phyloP scores from a whole-genome alignment of 1,284 basidiomycete genomes.

The Abortiporus biennis region DNA sequence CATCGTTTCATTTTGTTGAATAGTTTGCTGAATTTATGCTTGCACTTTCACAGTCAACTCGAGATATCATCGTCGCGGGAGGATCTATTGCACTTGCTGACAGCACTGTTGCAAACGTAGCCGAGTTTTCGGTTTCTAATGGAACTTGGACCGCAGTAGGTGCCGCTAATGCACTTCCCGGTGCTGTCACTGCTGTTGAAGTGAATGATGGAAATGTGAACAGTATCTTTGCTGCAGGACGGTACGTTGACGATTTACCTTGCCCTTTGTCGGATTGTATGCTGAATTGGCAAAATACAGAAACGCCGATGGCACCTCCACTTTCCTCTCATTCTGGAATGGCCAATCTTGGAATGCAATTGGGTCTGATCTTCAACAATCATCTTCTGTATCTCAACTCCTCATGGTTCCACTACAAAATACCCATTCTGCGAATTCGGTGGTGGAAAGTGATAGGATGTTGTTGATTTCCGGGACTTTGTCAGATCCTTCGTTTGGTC shows the following conservation, averaged over 20 bases:
- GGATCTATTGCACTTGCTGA: constrained; percentile 67
- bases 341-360: constrained; percentile 68
- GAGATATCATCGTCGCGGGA: constrained; percentile 61
- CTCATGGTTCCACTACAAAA: constrained; percentile 85
- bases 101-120: constrained; percentile 34
- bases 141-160: constrained; percentile 81
- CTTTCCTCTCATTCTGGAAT: constrained; percentile 83
- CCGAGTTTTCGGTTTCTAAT: constrained; percentile 68
- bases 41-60: constrained; percentile 39
- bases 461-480: constrained; percentile 86
- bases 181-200: constrained; percentile 85
- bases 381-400: constrained; percentile 74
- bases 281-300: constrained; percentile 23
- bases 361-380: constrained; percentile 32
- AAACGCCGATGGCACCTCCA: constrained; percentile 46
- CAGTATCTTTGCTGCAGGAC: constrained; percentile 89
- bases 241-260: constrained; percentile 46
- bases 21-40: neutral
- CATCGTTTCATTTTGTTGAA: constrained; percentile 12
- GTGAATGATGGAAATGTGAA: constrained; percentile 78
- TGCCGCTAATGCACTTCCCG: constrained; percentile 60
- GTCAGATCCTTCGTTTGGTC: constrained; percentile 65
- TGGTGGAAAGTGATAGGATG: constrained; percentile 85
- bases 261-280: constrained; percentile 1
- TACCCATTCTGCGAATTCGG: constrained; percentile 59